Evolutionary conservation across 2,329 filamentous ascomycete genomes (phyloP).

Genomic region (Fusarium tupiense): DNA sequence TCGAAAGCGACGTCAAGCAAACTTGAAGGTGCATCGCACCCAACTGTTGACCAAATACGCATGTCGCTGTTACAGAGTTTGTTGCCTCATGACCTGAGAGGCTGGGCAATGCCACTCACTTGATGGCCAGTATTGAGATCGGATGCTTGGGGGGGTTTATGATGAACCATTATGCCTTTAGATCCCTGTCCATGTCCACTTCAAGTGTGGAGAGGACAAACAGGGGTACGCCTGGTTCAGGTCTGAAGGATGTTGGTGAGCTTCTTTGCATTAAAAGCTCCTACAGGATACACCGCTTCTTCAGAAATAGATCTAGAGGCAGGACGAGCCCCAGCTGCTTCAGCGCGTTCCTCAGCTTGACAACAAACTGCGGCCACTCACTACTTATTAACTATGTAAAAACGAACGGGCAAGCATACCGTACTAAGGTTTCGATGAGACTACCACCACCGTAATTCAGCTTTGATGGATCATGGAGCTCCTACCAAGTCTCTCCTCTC

Average conservation of each 20-base stretch:
- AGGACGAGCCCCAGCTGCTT: conserved; percentile 5
- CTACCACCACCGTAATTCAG: not conserved
- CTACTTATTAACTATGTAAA: not conserved
- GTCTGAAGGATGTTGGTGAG: conserved; percentile 6
- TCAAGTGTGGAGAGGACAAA: conserved; percentile 24
- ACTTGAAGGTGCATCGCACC: not conserved
- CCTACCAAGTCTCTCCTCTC: not conserved
- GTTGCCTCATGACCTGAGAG: not conserved
- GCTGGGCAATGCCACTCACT: not conserved
- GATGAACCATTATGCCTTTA: not conserved
- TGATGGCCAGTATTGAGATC: not conserved
- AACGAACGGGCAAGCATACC: not conserved
- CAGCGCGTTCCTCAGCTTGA: not conserved
- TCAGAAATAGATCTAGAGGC: conserved; percentile 1
- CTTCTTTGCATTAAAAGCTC: conserved; percentile 7
- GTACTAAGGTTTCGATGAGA: not conserved
- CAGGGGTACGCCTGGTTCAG: conserved; percentile 9
- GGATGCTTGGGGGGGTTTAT: not conserved
- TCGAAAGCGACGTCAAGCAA: not conserved
- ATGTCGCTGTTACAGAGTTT: not conserved
- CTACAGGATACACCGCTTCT: conserved; percentile 33
- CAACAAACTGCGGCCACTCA: not conserved
- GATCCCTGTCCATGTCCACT: conserved; percentile 7
- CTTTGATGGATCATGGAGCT: conserved; percentile 4
- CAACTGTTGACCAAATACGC: not conserved